Conservation (phyloP, 345 rosid species). For the Arabis hirsuta region DNA sequence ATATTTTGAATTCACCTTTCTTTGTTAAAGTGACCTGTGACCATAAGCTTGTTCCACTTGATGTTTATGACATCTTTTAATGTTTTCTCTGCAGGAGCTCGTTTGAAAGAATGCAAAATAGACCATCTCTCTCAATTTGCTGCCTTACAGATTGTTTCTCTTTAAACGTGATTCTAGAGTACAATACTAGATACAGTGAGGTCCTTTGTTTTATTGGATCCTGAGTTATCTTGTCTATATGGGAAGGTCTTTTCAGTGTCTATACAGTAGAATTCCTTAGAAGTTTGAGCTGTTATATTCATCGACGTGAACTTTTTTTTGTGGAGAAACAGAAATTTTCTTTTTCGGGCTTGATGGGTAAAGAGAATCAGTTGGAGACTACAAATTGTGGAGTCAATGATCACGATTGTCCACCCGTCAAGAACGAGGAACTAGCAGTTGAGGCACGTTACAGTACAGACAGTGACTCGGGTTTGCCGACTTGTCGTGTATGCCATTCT, state of each 20-base stretch:
- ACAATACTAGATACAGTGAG: conserved; percentile 14
- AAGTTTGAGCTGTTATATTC: conserved; percentile 26
- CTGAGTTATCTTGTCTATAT: conserved; percentile 32
- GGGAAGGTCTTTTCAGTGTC: conserved; percentile 5
- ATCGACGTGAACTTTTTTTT: conserved; percentile 23
- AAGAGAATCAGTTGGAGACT: conserved; percentile 58
- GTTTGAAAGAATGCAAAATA: conserved; percentile 33
- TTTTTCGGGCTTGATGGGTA: conserved; percentile 57
- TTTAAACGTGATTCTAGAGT: conserved; percentile 18
- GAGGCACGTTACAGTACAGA: conserved; percentile 63
- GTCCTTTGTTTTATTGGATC: conserved; percentile 33
- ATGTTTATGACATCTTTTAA: conserved; percentile 16
- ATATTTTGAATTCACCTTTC: neutral
- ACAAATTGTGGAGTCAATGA: conserved; percentile 48
- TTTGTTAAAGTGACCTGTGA: neutral
- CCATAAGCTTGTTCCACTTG: neutral
- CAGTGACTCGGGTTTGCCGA: conserved; percentile 64
- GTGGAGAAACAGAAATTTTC: conserved; percentile 31
- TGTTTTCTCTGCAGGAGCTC: conserved; percentile 38
- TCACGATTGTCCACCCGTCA: conserved; percentile 48
- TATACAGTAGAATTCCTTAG: neutral
- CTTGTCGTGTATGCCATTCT: conserved; percentile 97
- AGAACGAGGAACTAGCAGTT: conserved; percentile 49
- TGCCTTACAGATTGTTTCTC: conserved; percentile 16
- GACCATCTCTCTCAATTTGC: neutral